Evolutionary conservation across 108 stramenopile genomes (phyloP), one percentile per base, ranked within the genome.

Genomic region (Thalassiosira profunda): DNA sequence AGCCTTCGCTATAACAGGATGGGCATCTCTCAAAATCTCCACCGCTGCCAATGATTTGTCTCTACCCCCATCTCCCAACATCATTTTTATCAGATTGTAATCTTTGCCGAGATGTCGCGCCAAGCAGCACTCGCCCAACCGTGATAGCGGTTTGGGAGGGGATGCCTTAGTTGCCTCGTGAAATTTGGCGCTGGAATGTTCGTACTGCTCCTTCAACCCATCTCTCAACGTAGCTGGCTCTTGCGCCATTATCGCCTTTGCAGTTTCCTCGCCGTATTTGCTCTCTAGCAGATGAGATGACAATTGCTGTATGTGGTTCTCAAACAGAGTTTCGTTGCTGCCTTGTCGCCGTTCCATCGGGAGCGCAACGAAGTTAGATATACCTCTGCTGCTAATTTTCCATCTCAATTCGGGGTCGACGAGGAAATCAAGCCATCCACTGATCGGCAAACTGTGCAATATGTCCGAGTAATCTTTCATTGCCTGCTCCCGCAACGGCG

Each of bases 81-180:
- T 58, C 18, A n/a, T 14, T 20, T 42, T 29, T 43, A 65, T 56
- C 20, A 65, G 18, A 18, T 34, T 30, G 28, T 65, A 65, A 37
- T 65, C 63, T 0, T 56, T 17, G 10, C 25, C 56, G 11, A 58
- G 38, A 34, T 26, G 43, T 58, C 63, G 51, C 9, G 63, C 53
- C 7, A 65, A n/a, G 30, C 63, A 65, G 18, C 63, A 65, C 18
- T 65, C 53, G 15, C 63, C 63, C 10, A 65, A 14, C 25, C 26
- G 14, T 8, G 23, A 21, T 15, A 65, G 52, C 5, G 58, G 49
- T n/a, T n/a, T n/a, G 55, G 23, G 55, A 30, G 5, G 55, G 55
- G 23, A 6, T 52, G 49, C 49, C 10, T 14, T n/a, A 52, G 49
- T 11, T 18, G 49, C 14, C 18, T 30, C 26, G 55, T 18, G 11